Evolutionary conservation across 805 yeast genomes (phyloP), one percentile per base, ranked within the genome.

Genomic region (Torulaspora franciscae): DNA sequence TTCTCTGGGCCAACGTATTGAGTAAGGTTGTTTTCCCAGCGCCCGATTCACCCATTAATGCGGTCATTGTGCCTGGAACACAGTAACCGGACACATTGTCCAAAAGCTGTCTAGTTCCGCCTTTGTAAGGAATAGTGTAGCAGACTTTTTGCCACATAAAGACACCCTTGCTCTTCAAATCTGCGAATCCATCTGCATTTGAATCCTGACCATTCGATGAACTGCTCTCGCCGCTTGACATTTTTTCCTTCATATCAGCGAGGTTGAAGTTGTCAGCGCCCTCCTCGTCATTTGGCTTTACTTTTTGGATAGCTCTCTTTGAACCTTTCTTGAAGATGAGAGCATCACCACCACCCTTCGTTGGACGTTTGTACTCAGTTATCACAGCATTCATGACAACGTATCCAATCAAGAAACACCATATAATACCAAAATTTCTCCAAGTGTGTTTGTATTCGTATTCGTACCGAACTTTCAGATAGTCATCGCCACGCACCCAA

Each of bases 341-440:
- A 72, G 69, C 51, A 43, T 64, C 67, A 51, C 67, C 68, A 32
- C 66, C 64, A 33, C 64, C 61, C n/a, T 49, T 51, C 15, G 52
- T 54, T 8, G 61, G 56, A 29, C 55, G 52, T 32, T 55, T 58
- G 13, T 48, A 43, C 41, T 58, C 63, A 25, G 61, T 58, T 2
- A 57, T 22, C 9, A 54, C 7, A 35, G 55, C 49, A 28, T 58
- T 58, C 13, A 54, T 7, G 4, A 40, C 44, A 17, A 57, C 17
- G 30, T 57, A 58, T 22, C 59, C 57, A 15, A 51, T 38, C 32
- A 57, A 32, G 40, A 58, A 81, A 2, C 75, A 86, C 57, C 80
- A 59, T 47, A 76, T 47, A 47, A 83, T 77, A 57, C 89, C 95
- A 46, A 83, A 72, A 62, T 87, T 84, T 69, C 95, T 79, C 95